Conservation (phyloP, 73 alveolate genomes). For the Tetrahymena malaccensis region DNA sequence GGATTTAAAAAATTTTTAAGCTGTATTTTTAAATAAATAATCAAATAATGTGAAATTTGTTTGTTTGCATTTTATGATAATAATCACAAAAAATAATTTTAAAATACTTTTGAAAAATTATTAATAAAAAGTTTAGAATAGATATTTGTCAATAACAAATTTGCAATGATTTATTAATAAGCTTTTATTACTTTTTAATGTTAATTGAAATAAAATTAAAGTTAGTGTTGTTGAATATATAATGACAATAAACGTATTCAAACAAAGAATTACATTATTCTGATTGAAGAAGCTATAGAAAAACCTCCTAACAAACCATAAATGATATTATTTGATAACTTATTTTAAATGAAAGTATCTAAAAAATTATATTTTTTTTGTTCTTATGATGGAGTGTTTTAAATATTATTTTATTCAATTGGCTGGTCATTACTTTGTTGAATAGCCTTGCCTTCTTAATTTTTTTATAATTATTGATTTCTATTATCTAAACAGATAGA, state of each 20-base stretch:
- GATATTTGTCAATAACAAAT: too few species aligned
- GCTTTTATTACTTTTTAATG: too few species aligned
- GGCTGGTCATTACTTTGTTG: background rate
- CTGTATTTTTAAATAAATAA: too few species aligned
- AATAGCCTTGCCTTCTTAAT: background rate
- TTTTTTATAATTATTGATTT: background rate
- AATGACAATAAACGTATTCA: background rate
- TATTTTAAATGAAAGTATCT: background rate
- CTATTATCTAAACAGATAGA: background rate
- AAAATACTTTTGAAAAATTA: too few species aligned
- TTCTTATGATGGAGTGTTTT: background rate
- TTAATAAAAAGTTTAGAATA: too few species aligned
- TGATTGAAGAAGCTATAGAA: background rate
- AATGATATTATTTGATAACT: background rate
- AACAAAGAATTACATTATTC: background rate
- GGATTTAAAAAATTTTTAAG: too few species aligned
- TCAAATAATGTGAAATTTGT: too few species aligned
- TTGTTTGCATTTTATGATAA: too few species aligned
- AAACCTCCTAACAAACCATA: background rate
- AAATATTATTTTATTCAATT: background rate
- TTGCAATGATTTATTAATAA: too few species aligned
- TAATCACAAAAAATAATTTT: too few species aligned
- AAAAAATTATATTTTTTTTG: background rate
- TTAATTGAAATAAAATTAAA: too few species aligned
- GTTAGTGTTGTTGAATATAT: too few species aligned